Evolutionary conservation across 257 asterid genomes (phyloP).

Genomic region (Solanum appendiculatum): DNA sequence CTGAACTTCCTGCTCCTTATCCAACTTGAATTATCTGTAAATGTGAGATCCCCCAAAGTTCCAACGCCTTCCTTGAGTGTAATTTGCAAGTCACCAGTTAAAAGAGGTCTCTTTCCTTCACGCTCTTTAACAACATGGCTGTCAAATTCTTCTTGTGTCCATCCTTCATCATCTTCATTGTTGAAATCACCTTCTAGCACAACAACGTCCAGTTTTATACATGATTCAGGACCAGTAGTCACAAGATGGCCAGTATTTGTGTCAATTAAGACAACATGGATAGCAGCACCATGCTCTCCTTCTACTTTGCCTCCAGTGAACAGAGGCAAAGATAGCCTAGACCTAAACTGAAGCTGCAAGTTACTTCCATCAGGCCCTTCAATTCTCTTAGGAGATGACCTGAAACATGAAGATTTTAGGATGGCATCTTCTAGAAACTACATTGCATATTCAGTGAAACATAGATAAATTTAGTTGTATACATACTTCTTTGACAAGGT

Average conservation of each 20-base stretch:
- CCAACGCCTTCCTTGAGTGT: conserved; percentile 97
- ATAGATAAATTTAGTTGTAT: not conserved
- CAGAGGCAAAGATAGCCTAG: conserved; percentile 89
- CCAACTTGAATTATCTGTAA: conserved; percentile 98
- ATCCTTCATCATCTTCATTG: conserved; percentile 71
- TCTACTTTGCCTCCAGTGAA: conserved; percentile 95
- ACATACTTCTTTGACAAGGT: not conserved
- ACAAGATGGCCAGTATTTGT: conserved; percentile 64
- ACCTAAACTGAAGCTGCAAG: conserved; percentile 75
- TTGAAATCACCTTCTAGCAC: conserved; percentile 96
- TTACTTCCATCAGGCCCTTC: conserved; percentile 92
- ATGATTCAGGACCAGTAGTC: conserved; percentile 83
- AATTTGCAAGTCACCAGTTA: conserved; percentile 82
- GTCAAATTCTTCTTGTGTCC: conserved; percentile 90
- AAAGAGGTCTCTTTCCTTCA: conserved; percentile 90
- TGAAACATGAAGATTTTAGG: conserved; percentile 29
- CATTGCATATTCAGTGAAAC: not conserved
- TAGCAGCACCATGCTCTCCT: conserved; percentile 96
- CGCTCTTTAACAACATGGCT: conserved; percentile 93
- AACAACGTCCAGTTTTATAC: conserved; percentile 69
- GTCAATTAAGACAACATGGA: conserved; percentile 75
- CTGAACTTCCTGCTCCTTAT: conserved; percentile 94
- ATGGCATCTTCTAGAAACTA: not conserved
- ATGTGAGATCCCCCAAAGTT: conserved; percentile 84
- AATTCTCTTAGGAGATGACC: conserved; percentile 82